Evolutionary conservation across 1,284 basidiomycete species (phyloP).

Genomic region (Tremellales sp.): DNA sequence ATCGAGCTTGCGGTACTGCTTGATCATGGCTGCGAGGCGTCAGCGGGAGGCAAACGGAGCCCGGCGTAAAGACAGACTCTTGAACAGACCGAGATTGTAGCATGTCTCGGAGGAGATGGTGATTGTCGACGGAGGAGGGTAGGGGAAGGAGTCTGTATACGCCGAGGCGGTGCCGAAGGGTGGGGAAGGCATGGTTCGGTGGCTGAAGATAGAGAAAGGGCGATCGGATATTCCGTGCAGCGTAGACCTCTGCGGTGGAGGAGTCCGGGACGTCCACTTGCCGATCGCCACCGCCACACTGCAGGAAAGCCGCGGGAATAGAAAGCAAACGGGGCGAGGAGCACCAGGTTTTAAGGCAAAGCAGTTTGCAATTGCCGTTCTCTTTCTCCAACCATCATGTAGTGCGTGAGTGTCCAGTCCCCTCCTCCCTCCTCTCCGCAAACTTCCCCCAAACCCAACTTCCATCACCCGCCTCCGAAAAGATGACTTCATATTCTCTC

Average conservation of each 20-base stretch:
- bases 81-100: conserved; percentile 73
- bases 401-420: conserved; percentile 1
- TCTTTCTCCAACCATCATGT: background rate
- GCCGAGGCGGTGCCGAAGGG: conserved; percentile 47
- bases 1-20: conserved; percentile 78
- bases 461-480: conserved; percentile 15
- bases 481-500: conserved; percentile 52
- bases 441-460: conserved; percentile 1
- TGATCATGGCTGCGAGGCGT: conserved; percentile 63
- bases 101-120: conserved; percentile 55
- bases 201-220: no score
- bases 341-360: no score
- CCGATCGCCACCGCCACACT: no score
- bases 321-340: no score
- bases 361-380: no score
- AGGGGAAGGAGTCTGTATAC: conserved; percentile 47
- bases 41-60: conserved; percentile 4
- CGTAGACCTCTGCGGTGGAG: no score
- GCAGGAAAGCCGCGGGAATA: no score
- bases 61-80: conserved; percentile 56
- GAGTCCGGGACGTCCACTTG: no score
- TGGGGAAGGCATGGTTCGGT: conserved; percentile 26
- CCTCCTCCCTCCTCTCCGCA: conserved; percentile 3
- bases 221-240: no score
- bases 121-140: conserved; percentile 37